A percentile compares a stretch with the other conserved stretches of the same genome.
Evolutionary conservation across 164 flowering plant species (phyloP).

Genomic region (Tetrastigma voinierianum): DNA sequence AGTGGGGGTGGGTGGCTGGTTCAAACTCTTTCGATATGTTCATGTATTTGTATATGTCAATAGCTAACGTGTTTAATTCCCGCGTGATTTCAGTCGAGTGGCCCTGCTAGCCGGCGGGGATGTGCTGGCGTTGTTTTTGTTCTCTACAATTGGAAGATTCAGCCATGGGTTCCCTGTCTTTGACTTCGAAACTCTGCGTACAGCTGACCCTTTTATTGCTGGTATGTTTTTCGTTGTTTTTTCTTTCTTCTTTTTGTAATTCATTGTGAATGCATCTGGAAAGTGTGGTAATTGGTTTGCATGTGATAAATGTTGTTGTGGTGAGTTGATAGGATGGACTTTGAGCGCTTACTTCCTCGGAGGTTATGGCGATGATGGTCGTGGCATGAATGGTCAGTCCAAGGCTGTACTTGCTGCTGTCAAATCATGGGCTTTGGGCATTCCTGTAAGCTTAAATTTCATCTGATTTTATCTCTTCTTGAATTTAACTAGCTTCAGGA

Average conservation of each 20-base stretch:
- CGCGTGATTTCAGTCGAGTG: slow-evolving; percentile 43
- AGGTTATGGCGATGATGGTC: slow-evolving; percentile 84
- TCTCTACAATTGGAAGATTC: slow-evolving; percentile 84
- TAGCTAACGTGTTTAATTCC: background rate
- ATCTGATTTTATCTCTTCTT: background rate
- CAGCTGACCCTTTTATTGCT: slow-evolving; percentile 91
- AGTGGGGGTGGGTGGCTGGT: slow-evolving; percentile 64
- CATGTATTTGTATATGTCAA: background rate
- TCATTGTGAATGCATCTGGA: background rate
- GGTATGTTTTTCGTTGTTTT: slow-evolving; percentile 33
- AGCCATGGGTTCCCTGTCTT: slow-evolving; percentile 80
- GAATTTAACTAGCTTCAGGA: background rate
- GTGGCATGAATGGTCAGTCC: slow-evolving; percentile 66
- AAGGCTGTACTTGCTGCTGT: slow-evolving; percentile 68
- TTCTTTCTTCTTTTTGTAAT: slow-evolving; percentile 2
- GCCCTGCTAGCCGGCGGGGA: slow-evolving; percentile 85
- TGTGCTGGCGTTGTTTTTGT: slow-evolving; percentile 73
- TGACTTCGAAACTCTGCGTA: slow-evolving; percentile 62
- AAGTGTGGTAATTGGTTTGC: background rate
- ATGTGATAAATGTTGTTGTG: background rate
- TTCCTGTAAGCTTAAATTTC: slow-evolving; percentile 57
- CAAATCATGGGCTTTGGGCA: slow-evolving; percentile 88
- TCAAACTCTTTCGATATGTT: too few species aligned
- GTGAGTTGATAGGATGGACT: slow-evolving; percentile 68
- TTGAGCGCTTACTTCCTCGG: slow-evolving; percentile 90